Conservation (phyloP, 2,329 filamentous ascomycete species). For the Lecanosticta acicola region DNA sequence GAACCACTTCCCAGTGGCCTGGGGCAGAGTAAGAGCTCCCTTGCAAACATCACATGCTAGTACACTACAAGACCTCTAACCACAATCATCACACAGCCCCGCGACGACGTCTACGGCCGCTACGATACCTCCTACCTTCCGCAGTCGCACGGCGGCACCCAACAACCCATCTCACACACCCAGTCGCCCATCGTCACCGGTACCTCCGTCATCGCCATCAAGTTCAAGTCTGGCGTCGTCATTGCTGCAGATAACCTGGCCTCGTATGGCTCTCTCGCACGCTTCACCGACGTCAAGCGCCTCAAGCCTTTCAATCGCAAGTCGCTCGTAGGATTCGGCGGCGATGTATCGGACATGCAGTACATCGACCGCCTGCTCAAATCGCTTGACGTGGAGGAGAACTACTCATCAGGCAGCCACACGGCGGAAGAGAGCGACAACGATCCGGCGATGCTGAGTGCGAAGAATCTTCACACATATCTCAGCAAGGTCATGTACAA, state of each 20-base stretch:
- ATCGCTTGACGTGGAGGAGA: conserved; percentile 80
- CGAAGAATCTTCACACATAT: conserved; percentile 94
- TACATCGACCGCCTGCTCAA: conserved; percentile 88
- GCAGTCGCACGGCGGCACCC: conserved; percentile 43
- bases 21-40: conserved; percentile 55
- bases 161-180: conserved; percentile 71
- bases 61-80: too few species aligned
- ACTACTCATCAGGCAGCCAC: conserved; percentile 58
- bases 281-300: conserved; percentile 95
- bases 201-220: conserved; percentile 89
- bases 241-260: conserved; percentile 96
- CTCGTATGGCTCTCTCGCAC: conserved; percentile 90
- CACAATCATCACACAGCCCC: too few species aligned
- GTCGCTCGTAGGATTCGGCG: conserved; percentile 86
- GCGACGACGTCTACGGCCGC: conserved; percentile 92
- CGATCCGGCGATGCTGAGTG: conserved; percentile 56
- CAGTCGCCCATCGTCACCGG: conserved; percentile 92
- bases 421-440: conserved; percentile 69
- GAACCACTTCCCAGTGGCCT: conserved; percentile 62
- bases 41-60: too few species aligned
- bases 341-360: conserved; percentile 99
- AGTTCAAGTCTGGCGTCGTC: conserved; percentile 93
- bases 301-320: conserved; percentile 81
- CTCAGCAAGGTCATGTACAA: conserved; percentile 93
- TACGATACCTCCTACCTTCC: conserved; percentile 87